Conservation (phyloP, 1,284 basidiomycete species). For the Cutaneotrichosporon cutaneum region DNA sequence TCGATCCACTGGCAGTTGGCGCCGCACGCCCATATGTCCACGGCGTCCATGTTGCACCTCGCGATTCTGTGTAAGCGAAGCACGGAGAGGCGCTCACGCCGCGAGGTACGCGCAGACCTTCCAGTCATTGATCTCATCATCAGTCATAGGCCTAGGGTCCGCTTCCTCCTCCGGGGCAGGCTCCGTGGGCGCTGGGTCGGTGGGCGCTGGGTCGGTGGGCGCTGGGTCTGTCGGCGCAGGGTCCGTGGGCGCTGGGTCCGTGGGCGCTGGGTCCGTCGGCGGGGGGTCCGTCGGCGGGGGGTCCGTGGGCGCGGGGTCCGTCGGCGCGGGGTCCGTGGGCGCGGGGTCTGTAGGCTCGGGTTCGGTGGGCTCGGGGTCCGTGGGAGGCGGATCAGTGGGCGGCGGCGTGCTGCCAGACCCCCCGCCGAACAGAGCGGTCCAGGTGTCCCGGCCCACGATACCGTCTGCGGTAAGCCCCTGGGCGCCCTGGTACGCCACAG, state of each 20-base stretch:
- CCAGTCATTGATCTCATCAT: not conserved
- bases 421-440: slow-evolving; percentile 14
- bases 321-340: too few relatives aligned
- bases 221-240: too few relatives aligned
- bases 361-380: too few relatives aligned
- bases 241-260: too few relatives aligned
- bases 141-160: not conserved
- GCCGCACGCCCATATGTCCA: not conserved
- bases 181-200: too few relatives aligned
- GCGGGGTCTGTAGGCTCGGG: not conserved
- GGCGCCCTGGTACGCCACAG: not conserved
- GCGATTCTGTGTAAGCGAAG: not conserved
- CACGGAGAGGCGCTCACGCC: not conserved
- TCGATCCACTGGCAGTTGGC: not conserved
- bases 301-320: too few relatives aligned
- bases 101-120: not conserved
- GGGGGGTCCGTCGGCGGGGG: too few relatives aligned
- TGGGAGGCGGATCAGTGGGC: too few relatives aligned
- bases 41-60: not conserved
- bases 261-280: too few relatives aligned
- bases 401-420: not conserved
- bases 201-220: too few relatives aligned
- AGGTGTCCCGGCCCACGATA: slow-evolving; percentile 9
- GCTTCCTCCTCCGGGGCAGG: too few relatives aligned
- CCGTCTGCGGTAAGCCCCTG: slow-evolving; percentile 4